Evolutionary conservation across 2,329 filamentous ascomycete species (phyloP), one percentile per base, ranked within the genome.

Genomic region (Penicillium freii): DNA sequence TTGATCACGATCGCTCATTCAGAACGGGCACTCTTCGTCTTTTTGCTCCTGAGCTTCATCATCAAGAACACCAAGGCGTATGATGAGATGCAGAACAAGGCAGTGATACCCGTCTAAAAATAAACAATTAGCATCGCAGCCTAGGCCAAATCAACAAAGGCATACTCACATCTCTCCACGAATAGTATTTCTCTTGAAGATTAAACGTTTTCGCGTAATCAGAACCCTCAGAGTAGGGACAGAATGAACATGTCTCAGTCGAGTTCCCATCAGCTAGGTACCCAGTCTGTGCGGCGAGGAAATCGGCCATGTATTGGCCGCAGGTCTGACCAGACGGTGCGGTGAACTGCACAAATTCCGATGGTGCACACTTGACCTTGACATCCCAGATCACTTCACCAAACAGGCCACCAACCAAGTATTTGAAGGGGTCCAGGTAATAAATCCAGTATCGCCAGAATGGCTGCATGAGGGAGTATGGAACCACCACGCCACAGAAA

Each of bases 11-110:
- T 45, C 34, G 15, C 13, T 59, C 54, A 73, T 49, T 73, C 72
- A 4, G 66, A 69, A 10, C 69, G 61, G 5, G 77, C 77, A 44
- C 71, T 79, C 70, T 80, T 80, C 17, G 75, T 79, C 60, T 74
- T 76, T 69, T 80, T 81, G 38, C 75, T 80, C 56, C 79, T 68
- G 44, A 80, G 61, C 66, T 80, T 81, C 78, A 80, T 81, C 72
- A 80, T 75, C 25, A 78, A 42, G 62, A 77, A 80, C 1, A 81
- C 78, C 53, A 77, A 56, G 5, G 65, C 72, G 58, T 81, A 81
- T 2, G 73, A 74, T 2, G 68, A 70, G 48, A 78, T 64, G 46
- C 73, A 78, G 61, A 79, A 80, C 2, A 80, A 60, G 3, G 75
- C 77, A 9, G 76, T 77, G 42, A 80, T 79, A 1, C 71, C 73